Base-by-base conservation (phyloP, 2,329 filamentous ascomycete species). In the Purpureocillium lavendulum region DNA sequence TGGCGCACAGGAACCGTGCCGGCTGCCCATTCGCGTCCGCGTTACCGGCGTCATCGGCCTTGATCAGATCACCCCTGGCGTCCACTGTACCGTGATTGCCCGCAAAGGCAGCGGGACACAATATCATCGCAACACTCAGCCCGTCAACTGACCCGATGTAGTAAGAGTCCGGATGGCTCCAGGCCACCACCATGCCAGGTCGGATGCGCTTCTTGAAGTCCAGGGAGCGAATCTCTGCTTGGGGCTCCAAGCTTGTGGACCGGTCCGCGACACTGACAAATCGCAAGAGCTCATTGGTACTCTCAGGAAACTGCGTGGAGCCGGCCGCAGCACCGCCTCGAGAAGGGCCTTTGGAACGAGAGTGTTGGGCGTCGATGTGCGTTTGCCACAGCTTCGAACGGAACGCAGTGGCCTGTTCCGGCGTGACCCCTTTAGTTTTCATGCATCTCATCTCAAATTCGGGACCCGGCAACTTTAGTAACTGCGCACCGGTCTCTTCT, bases 391-490 rank as follows among this genome's bases (percentile, higher is more conserved):
- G 49, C 41, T 69, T 70, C 16, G 52, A 43, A 12, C 61, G 57
- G 37, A 70, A 65, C 4, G 62, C 62, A 3, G 51, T 54, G 10
- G 67, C 66, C 37, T 69, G 64, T 35, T 69, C 58, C 0, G 40
- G 29, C 0, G 49, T 58, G 4, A 66, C 58, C 1, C 51, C 56
- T 0, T 51, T 48, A 4, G 59, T 64, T 42, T 63, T 58, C 35
- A 63, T 52, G 41, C 65, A 69, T 1, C 66, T 62, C 10, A 49
- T 47, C 24, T 64, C 52, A 29, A 70, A 67, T 30, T 68, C 65
- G 3, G 53, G 51, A 15, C 46, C 44, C 0, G 64, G 58, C 1
- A 70, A 59, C 4, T 57, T 57, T 29, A 67, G 60, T 0, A 70
- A 52, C 38, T 69, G 64, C 1, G 50, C 42, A n/a, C 67, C 67